These are phyloP conservation scores for Cyberlindnera galapagoensis DNA, from an alignment of 805 yeast species.

Conservation along the genomic window DNA sequence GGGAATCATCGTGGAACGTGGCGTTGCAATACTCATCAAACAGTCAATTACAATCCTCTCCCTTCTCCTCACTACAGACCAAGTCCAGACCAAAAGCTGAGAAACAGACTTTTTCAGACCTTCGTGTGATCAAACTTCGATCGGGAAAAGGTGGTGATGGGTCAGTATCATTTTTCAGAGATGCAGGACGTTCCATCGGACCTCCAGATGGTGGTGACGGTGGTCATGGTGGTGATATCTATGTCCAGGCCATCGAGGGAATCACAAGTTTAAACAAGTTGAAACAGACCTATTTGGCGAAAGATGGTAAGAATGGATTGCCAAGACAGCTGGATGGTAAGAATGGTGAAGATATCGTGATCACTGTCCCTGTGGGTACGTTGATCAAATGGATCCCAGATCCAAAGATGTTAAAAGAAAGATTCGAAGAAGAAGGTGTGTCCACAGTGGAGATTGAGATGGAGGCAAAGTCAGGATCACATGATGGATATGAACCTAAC, in stretches of 20 bases:
- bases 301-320: constrained; percentile 65
- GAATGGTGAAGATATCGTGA: constrained; percentile 68
- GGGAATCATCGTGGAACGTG: constrained; percentile 9
- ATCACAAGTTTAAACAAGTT: constrained; percentile 66
- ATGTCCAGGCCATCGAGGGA: constrained; percentile 72
- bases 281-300: constrained; percentile 62
- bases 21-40: constrained; percentile 9
- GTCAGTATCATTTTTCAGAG: constrained; percentile 76
- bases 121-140: constrained; percentile 55
- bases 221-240: constrained; percentile 85
- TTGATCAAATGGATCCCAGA: constrained; percentile 79
- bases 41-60: constrained; percentile 25
- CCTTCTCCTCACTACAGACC: constrained; percentile 29
- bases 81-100: constrained; percentile 39
- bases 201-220: constrained; percentile 99
- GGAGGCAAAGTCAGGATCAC: constrained; percentile 24
- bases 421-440: constrained; percentile 7
- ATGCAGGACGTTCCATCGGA: constrained; percentile 76
- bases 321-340: constrained; percentile 81
- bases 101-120: constrained; percentile 48
- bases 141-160: constrained; percentile 93
- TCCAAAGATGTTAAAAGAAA: constrained; percentile 38
- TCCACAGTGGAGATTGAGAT: constrained; percentile 27
- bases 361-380: constrained; percentile 92
- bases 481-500: constrained; percentile 29